Evolutionary conservation across 1,139 yeast species (phyloP).

Genomic region (Candida tetrigidarum): DNA sequence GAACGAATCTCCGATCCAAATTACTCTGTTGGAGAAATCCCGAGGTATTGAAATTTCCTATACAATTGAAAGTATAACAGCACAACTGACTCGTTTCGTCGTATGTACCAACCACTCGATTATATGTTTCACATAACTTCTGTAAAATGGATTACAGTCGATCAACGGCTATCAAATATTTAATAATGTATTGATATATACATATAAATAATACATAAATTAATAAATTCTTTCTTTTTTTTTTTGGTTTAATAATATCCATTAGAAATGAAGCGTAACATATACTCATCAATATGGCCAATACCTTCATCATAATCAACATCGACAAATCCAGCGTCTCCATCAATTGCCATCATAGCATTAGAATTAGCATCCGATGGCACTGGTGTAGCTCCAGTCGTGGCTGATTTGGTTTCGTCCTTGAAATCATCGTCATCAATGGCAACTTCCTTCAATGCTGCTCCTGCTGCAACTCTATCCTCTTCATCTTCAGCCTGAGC

Average conservation of each 20-base stretch:
- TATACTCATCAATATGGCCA: slow-evolving; percentile 95
- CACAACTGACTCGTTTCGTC: too few species aligned
- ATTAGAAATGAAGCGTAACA: slow-evolving; percentile 87
- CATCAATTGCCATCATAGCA: slow-evolving; percentile 18
- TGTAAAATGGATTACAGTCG: too few species aligned
- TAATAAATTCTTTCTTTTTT: background rate
- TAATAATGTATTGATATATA: too few species aligned
- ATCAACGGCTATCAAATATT: too few species aligned
- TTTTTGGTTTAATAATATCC: slow-evolving; percentile 43
- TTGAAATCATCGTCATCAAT: slow-evolving; percentile 83
- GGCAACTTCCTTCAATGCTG: slow-evolving; percentile 87
- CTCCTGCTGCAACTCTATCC: slow-evolving; percentile 89
- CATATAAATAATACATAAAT: slow-evolving; percentile 6
- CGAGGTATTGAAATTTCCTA: background rate
- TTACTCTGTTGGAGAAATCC: background rate
- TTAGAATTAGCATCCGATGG: slow-evolving; percentile 21
- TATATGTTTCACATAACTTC: too few species aligned
- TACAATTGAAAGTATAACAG: too few species aligned
- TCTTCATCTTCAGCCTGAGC: slow-evolving; percentile 98
- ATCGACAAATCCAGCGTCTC: slow-evolving; percentile 36
- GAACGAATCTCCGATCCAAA: background rate
- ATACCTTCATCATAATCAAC: slow-evolving; percentile 73
- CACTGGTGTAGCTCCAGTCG: slow-evolving; percentile 42
- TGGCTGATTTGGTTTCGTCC: slow-evolving; percentile 37
- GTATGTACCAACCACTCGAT: too few species aligned